Evolutionary conservation across 2,329 filamentous ascomycete species (phyloP), one percentile per base, ranked within the genome.

Genomic region (Cytospora piceicola): DNA sequence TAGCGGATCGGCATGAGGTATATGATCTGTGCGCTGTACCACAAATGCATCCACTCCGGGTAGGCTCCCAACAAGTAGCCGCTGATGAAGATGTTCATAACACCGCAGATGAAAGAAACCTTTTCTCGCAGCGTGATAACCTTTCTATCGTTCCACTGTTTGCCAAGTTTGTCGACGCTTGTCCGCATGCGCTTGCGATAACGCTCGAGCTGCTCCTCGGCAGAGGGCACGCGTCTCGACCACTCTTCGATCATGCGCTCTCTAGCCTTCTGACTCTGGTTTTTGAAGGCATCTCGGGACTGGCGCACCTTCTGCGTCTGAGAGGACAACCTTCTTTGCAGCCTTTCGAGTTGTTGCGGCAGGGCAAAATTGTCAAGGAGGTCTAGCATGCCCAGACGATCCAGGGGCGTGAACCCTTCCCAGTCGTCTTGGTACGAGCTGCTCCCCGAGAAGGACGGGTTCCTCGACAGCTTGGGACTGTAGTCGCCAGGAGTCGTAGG

Each of bases 1-100:
- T 88, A 94, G 58, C 95, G 90, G 71, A 99, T 92, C 15, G 95
- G 95, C 94, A 98, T 97, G 78, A 97, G 98, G 79, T 97, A 98
- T 67, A 92, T 77, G 52, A 97, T 84, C 77, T 97, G 94, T 3
- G 78, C 84, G 9, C 92, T 94, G 77, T 97, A 99, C 95, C 95
- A 99, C 70, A 90, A 80, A 71, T 96, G 94, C 77, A 98, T 97
- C 76, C 88, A 90, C 72, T 96, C 83, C 0, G 95, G 93, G 72
- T 84, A 90, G 34, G 88, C 93, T 67, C 95, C 95, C 61, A 99
- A 91, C 56, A 99, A 82, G 76, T 97, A 98, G 65, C 94, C 95
- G 70, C 93, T 96, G 75, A 98, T 88, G 78, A 99, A 96, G 76
- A 99, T 95, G 79, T 99, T 99, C 80, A 97, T 87, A 71, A 97